These are phyloP conservation scores for Begonia peltatifolia DNA, from an alignment of 306 rosid genomes.

Conservation along the genomic window DNA sequence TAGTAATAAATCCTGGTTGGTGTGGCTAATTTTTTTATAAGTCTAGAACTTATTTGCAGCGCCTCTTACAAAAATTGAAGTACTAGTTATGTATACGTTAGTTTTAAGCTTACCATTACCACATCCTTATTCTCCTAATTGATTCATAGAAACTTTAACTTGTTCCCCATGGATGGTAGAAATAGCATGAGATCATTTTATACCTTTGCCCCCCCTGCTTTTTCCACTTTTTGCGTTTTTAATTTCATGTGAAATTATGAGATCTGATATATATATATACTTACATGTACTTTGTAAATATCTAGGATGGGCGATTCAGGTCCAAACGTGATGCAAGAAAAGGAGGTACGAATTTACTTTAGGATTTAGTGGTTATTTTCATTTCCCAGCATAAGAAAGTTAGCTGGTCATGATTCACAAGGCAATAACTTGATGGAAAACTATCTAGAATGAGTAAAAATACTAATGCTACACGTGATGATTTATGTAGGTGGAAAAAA, in stretches of 20 bases:
- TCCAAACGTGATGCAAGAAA: slow-evolving; percentile 92
- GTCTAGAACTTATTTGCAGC: no score
- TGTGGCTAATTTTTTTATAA: no score
- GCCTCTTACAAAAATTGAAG: no score
- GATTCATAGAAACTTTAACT: neutral
- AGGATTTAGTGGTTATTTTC: no score
- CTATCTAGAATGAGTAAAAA: no score
- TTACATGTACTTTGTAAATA: slow-evolving; percentile 19
- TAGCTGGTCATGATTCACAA: neutral
- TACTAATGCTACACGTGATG: neutral
- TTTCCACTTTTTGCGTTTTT: slow-evolving; percentile 4
- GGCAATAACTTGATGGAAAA: no score
- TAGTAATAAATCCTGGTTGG: no score
- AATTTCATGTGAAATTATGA: slow-evolving; percentile 12
- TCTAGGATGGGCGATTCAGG: slow-evolving; percentile 97
- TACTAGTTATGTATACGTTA: no score
- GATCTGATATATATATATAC: slow-evolving; percentile 7
- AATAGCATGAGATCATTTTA: neutral
- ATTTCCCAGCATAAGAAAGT: neutral
- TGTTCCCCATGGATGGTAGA: neutral
- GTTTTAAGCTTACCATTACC: no score
- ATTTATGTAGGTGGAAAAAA: slow-evolving; percentile 65
- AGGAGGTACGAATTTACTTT: slow-evolving; percentile 44
- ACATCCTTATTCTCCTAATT: no score
- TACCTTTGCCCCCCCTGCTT: neutral